Conservation (phyloP, 2,329 filamentous ascomycete genomes). For the Sporothrix schenckii region DNA sequence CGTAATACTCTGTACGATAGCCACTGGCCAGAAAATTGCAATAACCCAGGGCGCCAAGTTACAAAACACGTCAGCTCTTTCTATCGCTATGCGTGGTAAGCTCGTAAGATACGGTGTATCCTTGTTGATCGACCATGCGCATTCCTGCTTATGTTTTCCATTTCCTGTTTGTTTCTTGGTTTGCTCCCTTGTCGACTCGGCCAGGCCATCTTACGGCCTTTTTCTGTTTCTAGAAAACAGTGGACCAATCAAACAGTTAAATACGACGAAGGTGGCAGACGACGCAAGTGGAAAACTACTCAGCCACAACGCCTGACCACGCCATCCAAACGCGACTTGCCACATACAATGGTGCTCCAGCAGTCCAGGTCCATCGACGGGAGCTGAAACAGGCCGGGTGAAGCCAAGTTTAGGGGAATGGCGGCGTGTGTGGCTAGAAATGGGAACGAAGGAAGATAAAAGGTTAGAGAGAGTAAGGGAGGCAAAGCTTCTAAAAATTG, state of each 20-base stretch:
- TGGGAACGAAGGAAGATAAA: neutral
- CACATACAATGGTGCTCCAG: neutral
- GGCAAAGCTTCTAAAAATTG: neutral
- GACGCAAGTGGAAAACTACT: neutral
- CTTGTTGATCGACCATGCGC: neutral
- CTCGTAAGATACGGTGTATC: no score
- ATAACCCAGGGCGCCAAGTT: neutral
- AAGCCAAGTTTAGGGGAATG: neutral
- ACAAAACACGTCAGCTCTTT: constrained; percentile 17
- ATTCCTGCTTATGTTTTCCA: neutral
- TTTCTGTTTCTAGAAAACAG: neutral
- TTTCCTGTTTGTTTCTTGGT: neutral
- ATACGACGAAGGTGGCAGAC: neutral
- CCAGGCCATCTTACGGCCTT: neutral
- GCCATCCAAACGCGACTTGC: neutral
- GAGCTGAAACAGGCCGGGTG: constrained; percentile 10
- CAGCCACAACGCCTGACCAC: neutral
- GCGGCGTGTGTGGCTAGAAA: neutral
- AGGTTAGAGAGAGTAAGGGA: neutral
- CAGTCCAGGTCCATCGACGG: neutral
- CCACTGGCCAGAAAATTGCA: neutral
- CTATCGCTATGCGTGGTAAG: neutral
- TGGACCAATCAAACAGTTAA: neutral
- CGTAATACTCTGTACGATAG: neutral
- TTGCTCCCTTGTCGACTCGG: neutral